phyloP scores from a whole-genome alignment of 139 green algal species.

The Auxenochlorella protothecoides region DNA sequence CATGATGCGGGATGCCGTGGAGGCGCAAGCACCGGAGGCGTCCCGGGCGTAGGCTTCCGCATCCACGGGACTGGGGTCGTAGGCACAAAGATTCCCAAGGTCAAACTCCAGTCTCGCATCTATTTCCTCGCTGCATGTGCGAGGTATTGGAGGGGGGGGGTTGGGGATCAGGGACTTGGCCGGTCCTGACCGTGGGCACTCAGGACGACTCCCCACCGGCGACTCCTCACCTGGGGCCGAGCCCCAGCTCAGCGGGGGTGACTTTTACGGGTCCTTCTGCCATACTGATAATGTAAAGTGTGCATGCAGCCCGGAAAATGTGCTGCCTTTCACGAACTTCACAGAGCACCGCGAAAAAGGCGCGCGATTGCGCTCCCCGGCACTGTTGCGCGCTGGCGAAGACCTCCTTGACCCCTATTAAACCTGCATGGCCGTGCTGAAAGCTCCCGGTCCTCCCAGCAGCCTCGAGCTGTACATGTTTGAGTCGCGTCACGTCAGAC shows the following conservation, averaged over 20 bases:
- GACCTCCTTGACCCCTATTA: no score
- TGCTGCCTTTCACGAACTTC: no score
- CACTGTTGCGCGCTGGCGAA: no score
- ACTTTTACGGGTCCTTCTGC: no score
- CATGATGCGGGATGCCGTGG: slow-evolving; percentile 48
- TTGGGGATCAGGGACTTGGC: neutral
- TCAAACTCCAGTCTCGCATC: slow-evolving; percentile 68
- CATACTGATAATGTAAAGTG: neutral
- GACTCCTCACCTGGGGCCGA: no score
- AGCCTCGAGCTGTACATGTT: no score
- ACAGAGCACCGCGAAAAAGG: no score
- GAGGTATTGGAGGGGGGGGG: neutral
- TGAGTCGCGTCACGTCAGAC: no score
- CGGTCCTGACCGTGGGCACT: neutral
- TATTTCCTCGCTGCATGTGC: slow-evolving; percentile 39
- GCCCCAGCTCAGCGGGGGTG: no score
- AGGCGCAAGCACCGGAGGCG: slow-evolving; percentile 28
- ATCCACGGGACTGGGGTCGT: slow-evolving; percentile 57
- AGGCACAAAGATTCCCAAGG: slow-evolving; percentile 70
- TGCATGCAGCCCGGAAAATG: neutral
- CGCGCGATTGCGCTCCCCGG: no score
- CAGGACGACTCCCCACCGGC: neutral
- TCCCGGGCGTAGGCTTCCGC: slow-evolving; percentile 3
- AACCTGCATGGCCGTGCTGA: no score
- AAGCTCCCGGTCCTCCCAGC: no score